Evolutionary conservation across 1,284 basidiomycete species (phyloP).

Genomic region (Phlebopus sp.): DNA sequence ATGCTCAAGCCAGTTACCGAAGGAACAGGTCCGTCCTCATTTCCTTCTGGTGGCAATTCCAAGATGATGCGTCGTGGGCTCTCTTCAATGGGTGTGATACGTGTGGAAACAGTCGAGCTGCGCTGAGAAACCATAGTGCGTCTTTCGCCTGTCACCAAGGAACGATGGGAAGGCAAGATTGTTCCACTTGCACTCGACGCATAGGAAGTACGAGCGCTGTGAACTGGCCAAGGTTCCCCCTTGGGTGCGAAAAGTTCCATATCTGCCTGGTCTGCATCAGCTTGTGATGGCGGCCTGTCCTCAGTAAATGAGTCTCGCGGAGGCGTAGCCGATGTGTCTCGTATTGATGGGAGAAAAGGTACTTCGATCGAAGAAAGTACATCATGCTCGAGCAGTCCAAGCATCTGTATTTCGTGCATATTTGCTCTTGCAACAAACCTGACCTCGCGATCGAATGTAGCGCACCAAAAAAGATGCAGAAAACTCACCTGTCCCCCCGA

Average conservation of each 20-base stretch:
- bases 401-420: slow-evolving; percentile 94
- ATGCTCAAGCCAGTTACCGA: slow-evolving; percentile 38
- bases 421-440: slow-evolving; percentile 88
- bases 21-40: slow-evolving; percentile 34
- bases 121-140: slow-evolving; percentile 40
- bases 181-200: slow-evolving; percentile 36
- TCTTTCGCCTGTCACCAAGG: slow-evolving; percentile 33
- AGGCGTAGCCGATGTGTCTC: slow-evolving; percentile 29
- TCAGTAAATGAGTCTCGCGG: slow-evolving; percentile 28
- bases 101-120: slow-evolving; percentile 41
- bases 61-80: slow-evolving; percentile 50
- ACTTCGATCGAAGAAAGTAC: slow-evolving; percentile 84
- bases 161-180: slow-evolving; percentile 34
- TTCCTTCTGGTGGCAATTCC: slow-evolving; percentile 48
- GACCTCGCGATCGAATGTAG: neutral
- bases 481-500: slow-evolving; percentile 69
- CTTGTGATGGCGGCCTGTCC: slow-evolving; percentile 38
- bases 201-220: slow-evolving; percentile 39
- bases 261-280: slow-evolving; percentile 70
- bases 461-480: neutral
- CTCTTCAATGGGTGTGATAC: slow-evolving; percentile 66
- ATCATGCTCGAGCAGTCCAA: slow-evolving; percentile 87
- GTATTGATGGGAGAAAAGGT: slow-evolving; percentile 59
- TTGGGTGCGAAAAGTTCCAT: slow-evolving; percentile 58
- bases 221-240: slow-evolving; percentile 34